Percentiles rank a stretch among this genome's conserved stretches.
These are phyloP conservation scores for Nicotiana noctiflora DNA, from an alignment of 257 asterid genomes.

Conservation along the genomic window DNA sequence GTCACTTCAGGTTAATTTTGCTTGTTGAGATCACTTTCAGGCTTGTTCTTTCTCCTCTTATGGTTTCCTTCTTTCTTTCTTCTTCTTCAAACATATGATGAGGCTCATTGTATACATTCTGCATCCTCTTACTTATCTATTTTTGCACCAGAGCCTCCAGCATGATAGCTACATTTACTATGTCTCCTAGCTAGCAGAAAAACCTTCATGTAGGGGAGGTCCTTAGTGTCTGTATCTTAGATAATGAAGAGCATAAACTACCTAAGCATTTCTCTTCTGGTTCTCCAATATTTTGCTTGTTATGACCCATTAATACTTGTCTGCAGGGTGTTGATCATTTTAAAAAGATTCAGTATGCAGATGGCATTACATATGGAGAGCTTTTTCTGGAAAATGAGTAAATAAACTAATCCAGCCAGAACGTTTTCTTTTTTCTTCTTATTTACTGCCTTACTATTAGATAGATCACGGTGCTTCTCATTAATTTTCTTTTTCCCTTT, in stretches of 20 bases:
- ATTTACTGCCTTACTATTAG: neutral
- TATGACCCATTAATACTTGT: slow-evolving; percentile 13
- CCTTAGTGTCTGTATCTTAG: neutral
- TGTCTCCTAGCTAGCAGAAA: neutral
- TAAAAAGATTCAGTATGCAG: slow-evolving; percentile 89
- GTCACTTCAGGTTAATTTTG: slow-evolving; percentile 82
- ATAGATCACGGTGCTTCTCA: neutral
- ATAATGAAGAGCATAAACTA: neutral
- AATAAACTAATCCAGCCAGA: slow-evolving; percentile 19
- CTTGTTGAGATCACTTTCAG: slow-evolving; percentile 11
- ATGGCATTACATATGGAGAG: slow-evolving; percentile 97
- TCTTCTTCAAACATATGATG: neutral
- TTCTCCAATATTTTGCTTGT: slow-evolving; percentile 9
- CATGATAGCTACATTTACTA: neutral
- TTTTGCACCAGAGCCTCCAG: neutral
- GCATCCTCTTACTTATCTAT: neutral
- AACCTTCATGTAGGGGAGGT: neutral
- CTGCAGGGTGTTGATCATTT: slow-evolving; percentile 98
- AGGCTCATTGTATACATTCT: neutral
- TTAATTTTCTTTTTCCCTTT: neutral
- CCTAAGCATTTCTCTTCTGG: neutral
- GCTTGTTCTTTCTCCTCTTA: slow-evolving; percentile 12
- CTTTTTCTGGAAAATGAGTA: slow-evolving; percentile 95
- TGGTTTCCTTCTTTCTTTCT: neutral
- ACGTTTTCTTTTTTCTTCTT: neutral